Evolutionary conservation across 257 asterid genomes (phyloP).

Genomic region (Jaltomata sinuosa): DNA sequence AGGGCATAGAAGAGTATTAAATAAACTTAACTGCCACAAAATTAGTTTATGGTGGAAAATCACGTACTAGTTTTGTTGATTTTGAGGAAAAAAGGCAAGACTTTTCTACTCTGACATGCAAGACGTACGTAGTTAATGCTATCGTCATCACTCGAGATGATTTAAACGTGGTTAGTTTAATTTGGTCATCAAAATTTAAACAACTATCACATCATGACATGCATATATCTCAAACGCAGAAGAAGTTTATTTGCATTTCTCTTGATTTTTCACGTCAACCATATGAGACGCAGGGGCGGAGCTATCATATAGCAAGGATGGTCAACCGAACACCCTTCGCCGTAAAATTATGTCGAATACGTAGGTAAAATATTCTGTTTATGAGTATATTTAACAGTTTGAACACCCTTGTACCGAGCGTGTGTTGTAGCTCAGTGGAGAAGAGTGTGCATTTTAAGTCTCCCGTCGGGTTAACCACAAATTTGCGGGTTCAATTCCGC

Average conservation of each 20-base stretch:
- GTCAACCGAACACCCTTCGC: too few relatives aligned
- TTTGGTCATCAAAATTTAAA: neutral
- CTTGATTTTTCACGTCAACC: neutral
- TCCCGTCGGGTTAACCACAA: too few relatives aligned
- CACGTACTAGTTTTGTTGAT: neutral
- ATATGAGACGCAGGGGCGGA: too few relatives aligned
- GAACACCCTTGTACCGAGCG: too few relatives aligned
- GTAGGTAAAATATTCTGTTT: too few relatives aligned
- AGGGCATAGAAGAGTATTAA: too few relatives aligned
- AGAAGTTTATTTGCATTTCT: neutral
- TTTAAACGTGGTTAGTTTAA: neutral
- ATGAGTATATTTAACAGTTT: too few relatives aligned
- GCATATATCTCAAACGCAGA: neutral
- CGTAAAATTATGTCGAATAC: too few relatives aligned
- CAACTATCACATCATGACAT: neutral
- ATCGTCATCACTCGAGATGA: neutral
- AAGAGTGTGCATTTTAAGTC: too few relatives aligned
- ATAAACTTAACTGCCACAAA: neutral
- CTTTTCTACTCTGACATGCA: neutral
- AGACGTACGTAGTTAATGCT: neutral
- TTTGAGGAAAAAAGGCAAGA: neutral
- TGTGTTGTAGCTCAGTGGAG: too few relatives aligned
- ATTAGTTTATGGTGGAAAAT: neutral
- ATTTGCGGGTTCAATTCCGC: too few relatives aligned
- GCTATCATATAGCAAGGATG: too few relatives aligned